These are phyloP conservation scores for Bruguiera hainesii DNA, from an alignment of 441 rosid genomes.

Conservation along the genomic window DNA sequence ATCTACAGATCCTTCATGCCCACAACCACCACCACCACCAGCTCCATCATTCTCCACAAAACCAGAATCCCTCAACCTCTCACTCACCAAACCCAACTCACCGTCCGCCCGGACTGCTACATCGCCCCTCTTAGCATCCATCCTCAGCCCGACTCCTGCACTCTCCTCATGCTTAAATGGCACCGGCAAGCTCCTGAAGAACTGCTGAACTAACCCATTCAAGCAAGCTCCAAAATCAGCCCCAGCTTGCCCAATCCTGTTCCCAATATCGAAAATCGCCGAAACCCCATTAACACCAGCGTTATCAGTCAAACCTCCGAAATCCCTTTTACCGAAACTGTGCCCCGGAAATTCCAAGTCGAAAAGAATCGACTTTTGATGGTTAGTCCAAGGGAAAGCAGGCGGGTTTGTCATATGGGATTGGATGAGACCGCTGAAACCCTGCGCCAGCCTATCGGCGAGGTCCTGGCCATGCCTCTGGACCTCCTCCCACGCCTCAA, in stretches of 20 bases:
- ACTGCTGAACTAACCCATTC: constrained; percentile 77
- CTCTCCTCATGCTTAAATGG: constrained; percentile 58
- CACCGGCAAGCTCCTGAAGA: constrained; percentile 62
- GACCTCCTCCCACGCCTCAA: constrained; percentile 94
- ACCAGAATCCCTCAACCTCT: constrained; percentile 42
- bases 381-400: constrained; percentile 70
- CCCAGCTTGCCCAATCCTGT: constrained; percentile 79
- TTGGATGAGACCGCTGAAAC: constrained; percentile 80
- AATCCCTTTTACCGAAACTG: constrained; percentile 40
- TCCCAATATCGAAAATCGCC: constrained; percentile 69
- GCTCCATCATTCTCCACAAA: constrained; percentile 36
- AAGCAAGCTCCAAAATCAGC: constrained; percentile 71
- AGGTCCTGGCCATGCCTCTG: constrained; percentile 90
- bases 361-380: constrained; percentile 53
- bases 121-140: constrained; percentile 17
- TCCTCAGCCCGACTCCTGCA: constrained; percentile 24
- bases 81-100: constrained; percentile 44
- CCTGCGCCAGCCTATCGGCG: constrained; percentile 84
- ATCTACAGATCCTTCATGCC: constrained; percentile 25
- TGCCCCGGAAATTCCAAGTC: constrained; percentile 64
- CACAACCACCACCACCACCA: neutral
- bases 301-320: constrained; percentile 35
- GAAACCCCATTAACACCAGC: constrained; percentile 58
- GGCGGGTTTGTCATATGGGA: constrained; percentile 66
- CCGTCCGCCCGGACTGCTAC: constrained; percentile 23